Percentiles rank a stretch among this genome's conserved stretches.
These are phyloP conservation scores for Trichophyton schoenleinii DNA, from an alignment of 2,329 filamentous ascomycete genomes.

Conservation along the genomic window DNA sequence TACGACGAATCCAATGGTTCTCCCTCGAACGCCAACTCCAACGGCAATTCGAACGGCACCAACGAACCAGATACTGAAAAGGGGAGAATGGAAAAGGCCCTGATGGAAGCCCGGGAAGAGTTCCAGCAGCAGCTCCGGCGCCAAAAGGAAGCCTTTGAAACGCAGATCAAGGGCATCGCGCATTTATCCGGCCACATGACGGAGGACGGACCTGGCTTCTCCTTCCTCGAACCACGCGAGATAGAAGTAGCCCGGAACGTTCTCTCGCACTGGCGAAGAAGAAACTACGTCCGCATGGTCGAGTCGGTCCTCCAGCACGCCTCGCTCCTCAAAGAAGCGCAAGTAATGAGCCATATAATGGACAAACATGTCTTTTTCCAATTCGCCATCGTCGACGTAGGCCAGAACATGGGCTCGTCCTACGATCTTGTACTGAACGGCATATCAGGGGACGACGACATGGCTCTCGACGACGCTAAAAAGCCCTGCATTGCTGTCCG, in stretches of 20 bases:
- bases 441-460: slow-evolving; percentile 72
- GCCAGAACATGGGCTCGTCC: slow-evolving; percentile 79
- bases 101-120: slow-evolving; percentile 67
- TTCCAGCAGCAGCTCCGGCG: slow-evolving; percentile 76
- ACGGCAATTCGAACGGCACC: not conserved
- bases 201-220: slow-evolving; percentile 21
- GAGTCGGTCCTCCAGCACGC: slow-evolving; percentile 83
- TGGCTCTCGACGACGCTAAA: slow-evolving; percentile 62
- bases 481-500: slow-evolving; percentile 88
- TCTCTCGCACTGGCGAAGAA: slow-evolving; percentile 63
- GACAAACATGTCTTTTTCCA: slow-evolving; percentile 89
- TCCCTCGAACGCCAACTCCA: slow-evolving; percentile 44
- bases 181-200: slow-evolving; percentile 31
- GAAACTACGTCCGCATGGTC: slow-evolving; percentile 86
- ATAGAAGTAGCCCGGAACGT: slow-evolving; percentile 55
- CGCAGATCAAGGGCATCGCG: slow-evolving; percentile 65
- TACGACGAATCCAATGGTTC: slow-evolving; percentile 55
- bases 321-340: slow-evolving; percentile 79
- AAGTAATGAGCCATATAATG: slow-evolving; percentile 95
- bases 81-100: slow-evolving; percentile 66
- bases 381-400: slow-evolving; percentile 79
- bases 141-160: slow-evolving; percentile 75
- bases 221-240: slow-evolving; percentile 57
- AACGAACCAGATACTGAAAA: slow-evolving; percentile 70
- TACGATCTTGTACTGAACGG: slow-evolving; percentile 95